Conservation (phyloP, 2,329 filamentous ascomycete genomes). For the Aspergillus chevalieri region DNA sequence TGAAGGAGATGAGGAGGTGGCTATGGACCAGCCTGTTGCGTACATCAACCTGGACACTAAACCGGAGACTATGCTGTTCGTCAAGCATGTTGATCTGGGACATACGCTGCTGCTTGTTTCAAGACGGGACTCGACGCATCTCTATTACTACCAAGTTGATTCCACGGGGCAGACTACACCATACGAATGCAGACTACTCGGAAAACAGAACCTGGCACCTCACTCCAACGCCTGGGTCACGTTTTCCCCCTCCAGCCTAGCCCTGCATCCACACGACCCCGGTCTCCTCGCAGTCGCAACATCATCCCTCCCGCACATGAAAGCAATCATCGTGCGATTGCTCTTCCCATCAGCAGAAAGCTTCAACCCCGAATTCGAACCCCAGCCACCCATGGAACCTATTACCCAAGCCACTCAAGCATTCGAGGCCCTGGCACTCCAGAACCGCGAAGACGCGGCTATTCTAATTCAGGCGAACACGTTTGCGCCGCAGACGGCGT, state of each 20-base stretch:
- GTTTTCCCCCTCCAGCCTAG: constrained; percentile 55
- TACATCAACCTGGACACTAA: constrained; percentile 41
- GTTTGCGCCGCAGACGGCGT: constrained; percentile 57
- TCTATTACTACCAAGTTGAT: constrained; percentile 49
- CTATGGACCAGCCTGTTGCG: constrained; percentile 22
- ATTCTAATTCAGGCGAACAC: constrained; percentile 56
- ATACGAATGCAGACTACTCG: constrained; percentile 39
- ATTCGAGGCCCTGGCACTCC: constrained; percentile 44
- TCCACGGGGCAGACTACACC: background rate
- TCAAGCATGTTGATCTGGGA: constrained; percentile 43
- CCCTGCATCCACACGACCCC: constrained; percentile 50
- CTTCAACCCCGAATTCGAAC: constrained; percentile 10
- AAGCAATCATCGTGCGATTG: constrained; percentile 54
- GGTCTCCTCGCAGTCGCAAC: constrained; percentile 55
- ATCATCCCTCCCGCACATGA: constrained; percentile 57
- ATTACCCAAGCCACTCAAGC: constrained; percentile 49
- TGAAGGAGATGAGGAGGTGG: constrained; percentile 2
- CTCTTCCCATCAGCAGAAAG: constrained; percentile 41
- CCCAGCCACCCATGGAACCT: constrained; percentile 5
- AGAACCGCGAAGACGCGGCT: constrained; percentile 54
- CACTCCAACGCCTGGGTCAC: constrained; percentile 59
- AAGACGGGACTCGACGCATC: constrained; percentile 52
- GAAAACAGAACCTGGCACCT: constrained; percentile 56
- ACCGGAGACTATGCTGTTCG: constrained; percentile 53
- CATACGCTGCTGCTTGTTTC: constrained; percentile 49